Percentiles rank a stretch among this genome's conserved stretches.
Evolutionary conservation across 176 grass and related monocot species (phyloP).

Genomic region (Zizania latifolia): DNA sequence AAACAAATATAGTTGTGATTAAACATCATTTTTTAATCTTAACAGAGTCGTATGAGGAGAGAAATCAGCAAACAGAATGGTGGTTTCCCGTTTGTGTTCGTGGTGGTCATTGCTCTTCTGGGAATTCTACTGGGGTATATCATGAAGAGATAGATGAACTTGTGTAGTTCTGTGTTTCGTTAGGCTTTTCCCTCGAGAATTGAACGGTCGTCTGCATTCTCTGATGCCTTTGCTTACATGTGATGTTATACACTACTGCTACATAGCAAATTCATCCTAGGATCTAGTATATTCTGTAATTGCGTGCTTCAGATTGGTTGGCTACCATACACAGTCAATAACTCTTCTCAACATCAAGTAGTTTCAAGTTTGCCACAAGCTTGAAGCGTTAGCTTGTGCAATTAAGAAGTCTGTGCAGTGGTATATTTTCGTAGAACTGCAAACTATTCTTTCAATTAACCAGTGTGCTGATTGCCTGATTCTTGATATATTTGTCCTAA

Average conservation of each 20-base stretch:
- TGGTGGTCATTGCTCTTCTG: constrained; percentile 59
- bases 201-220: constrained; percentile 4
- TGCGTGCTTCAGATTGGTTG: constrained; percentile 20
- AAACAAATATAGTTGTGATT: neutral
- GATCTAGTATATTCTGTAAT: constrained; percentile 13
- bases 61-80: constrained; percentile 59
- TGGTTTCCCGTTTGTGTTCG: constrained; percentile 54
- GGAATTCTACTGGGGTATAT: constrained; percentile 70
- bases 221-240: constrained; percentile 29
- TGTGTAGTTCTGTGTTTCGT: constrained; percentile 6
- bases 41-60: constrained; percentile 58
- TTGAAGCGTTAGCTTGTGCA: neutral
- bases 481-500: neutral
- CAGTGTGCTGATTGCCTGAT: neutral
- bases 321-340: neutral
- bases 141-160: constrained; percentile 47
- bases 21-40: constrained; percentile 5
- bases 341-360: constrained; percentile 4
- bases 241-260: neutral
- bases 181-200: constrained; percentile 2
- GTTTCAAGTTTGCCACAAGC: neutral
- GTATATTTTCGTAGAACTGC: neutral
- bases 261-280: constrained; percentile 23
- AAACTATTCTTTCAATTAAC: neutral
- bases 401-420: neutral